phyloP scores from a whole-genome alignment of 805 yeast genomes.

The Zygosaccharomyces pseudorouxii region DNA sequence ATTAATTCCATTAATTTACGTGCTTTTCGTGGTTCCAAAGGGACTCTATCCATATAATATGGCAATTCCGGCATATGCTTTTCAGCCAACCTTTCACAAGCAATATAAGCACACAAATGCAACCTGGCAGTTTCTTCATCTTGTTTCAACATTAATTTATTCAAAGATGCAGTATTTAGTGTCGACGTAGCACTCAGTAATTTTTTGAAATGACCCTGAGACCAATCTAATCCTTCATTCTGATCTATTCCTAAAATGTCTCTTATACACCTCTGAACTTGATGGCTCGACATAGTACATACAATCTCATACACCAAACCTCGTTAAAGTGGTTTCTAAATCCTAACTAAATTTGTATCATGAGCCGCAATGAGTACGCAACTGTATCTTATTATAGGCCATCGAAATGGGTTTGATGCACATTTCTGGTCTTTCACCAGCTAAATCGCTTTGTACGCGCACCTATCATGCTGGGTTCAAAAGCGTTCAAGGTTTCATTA shows the following conservation, averaged over 20 bases:
- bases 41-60: constrained; percentile 50
- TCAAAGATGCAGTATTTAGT: constrained; percentile 50
- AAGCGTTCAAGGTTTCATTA: background rate
- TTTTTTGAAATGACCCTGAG: constrained; percentile 26
- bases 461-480: background rate
- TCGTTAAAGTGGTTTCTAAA: background rate
- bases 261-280: constrained; percentile 26
- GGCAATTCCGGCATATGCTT: constrained; percentile 42
- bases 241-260: constrained; percentile 27
- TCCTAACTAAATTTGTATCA: background rate
- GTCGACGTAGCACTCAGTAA: constrained; percentile 29
- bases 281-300: constrained; percentile 26
- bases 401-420: background rate
- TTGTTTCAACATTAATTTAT: constrained; percentile 46
- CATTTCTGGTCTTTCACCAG: background rate
- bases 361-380: no score
- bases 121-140: constrained; percentile 60
- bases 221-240: constrained; percentile 24
- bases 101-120: constrained; percentile 63
- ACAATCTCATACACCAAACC: background rate
- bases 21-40: constrained; percentile 47
- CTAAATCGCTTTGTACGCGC: constrained; percentile 4
- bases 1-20: constrained; percentile 44
- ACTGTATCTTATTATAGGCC: no score
- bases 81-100: constrained; percentile 46